Percentiles rank a stretch among this genome's conserved stretches.
Conservation (phyloP, 768 basidiomycete species). For the Russula olivacea region DNA sequence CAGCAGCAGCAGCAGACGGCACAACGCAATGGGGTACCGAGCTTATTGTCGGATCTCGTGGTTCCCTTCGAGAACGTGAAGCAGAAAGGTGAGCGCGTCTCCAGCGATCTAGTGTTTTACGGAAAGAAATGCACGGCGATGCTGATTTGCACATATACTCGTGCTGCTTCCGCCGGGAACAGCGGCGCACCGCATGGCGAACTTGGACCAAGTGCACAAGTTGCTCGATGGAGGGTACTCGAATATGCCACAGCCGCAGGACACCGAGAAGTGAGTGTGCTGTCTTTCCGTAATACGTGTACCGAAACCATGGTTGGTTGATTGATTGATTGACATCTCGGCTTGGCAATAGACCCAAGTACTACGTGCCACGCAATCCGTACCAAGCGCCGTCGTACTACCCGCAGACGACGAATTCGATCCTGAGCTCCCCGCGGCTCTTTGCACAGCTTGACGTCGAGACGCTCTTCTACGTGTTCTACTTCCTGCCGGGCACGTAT, state of each 20-base stretch:
- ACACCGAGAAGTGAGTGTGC: constrained; percentile 77
- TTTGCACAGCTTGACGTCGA: constrained; percentile 93
- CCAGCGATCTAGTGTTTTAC: not conserved
- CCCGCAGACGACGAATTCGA: constrained; percentile 78
- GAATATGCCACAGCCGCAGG: constrained; percentile 84
- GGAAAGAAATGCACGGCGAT: not conserved
- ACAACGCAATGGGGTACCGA: constrained; percentile 53
- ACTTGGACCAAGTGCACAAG: constrained; percentile 86
- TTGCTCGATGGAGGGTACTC: constrained; percentile 89
- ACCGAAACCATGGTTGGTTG: not conserved
- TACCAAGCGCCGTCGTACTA: constrained; percentile 91
- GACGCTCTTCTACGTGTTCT: constrained; percentile 98
- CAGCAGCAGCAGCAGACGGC: constrained; percentile 36
- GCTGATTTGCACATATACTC: constrained; percentile 3
- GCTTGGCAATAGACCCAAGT: constrained; percentile 69
- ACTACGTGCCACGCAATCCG: constrained; percentile 92
- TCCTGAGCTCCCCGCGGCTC: constrained; percentile 75
- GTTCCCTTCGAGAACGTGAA: constrained; percentile 94
- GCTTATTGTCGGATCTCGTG: constrained; percentile 85
- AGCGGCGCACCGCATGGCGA: constrained; percentile 77
- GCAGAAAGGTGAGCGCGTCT: constrained; percentile 71
- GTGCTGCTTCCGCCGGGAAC: constrained; percentile 25
- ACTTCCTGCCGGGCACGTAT: constrained; percentile 95
- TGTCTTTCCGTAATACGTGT: constrained; percentile 14
- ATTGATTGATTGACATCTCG: constrained; percentile 11